These are phyloP conservation scores for Cyclostephanos tholiformis DNA, from an alignment of 108 stramenopile genomes.

Conservation along the genomic window DNA sequence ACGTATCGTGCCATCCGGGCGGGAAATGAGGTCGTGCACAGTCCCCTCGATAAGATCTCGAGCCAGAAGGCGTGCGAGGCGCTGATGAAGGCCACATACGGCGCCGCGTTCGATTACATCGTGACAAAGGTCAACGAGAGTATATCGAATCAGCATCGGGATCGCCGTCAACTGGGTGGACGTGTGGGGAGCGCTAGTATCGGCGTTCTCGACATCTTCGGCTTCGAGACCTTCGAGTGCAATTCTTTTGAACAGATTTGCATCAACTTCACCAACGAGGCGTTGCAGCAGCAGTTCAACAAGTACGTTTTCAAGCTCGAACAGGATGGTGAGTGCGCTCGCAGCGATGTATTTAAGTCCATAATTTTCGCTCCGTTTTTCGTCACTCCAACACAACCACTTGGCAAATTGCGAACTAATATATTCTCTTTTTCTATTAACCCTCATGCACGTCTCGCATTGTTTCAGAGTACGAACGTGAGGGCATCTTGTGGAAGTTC, in stretches of 20 bases:
- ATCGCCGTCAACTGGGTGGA: background rate
- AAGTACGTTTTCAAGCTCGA: conserved; percentile 97
- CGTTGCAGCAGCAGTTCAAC: conserved; percentile 99
- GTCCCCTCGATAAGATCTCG: conserved; percentile 72
- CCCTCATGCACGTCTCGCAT: too few species aligned
- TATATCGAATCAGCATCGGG: conserved; percentile 43
- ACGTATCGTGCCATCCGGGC: conserved; percentile 78
- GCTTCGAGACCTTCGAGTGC: conserved; percentile 92
- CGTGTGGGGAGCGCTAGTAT: background rate
- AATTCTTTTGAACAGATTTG: conserved; percentile 96
- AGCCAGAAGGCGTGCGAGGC: conserved; percentile 89
- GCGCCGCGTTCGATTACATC: conserved; percentile 89
- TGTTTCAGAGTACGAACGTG: conserved; percentile 83
- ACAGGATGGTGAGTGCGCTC: conserved; percentile 57
- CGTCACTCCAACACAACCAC: too few species aligned
- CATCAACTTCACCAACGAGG: conserved; percentile 99
- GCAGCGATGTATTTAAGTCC: too few species aligned
- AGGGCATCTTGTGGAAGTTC: conserved; percentile 91
- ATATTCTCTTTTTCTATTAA: too few species aligned
- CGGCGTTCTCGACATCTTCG: conserved; percentile 95
- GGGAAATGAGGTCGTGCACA: conserved; percentile 75
- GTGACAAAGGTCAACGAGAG: conserved; percentile 85
- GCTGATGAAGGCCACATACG: conserved; percentile 94
- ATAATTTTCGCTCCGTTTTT: too few species aligned
- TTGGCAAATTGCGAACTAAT: too few species aligned